Evolutionary conservation across 2,329 filamentous ascomycete genomes (phyloP).

Genomic region (Alternaria triticina): DNA sequence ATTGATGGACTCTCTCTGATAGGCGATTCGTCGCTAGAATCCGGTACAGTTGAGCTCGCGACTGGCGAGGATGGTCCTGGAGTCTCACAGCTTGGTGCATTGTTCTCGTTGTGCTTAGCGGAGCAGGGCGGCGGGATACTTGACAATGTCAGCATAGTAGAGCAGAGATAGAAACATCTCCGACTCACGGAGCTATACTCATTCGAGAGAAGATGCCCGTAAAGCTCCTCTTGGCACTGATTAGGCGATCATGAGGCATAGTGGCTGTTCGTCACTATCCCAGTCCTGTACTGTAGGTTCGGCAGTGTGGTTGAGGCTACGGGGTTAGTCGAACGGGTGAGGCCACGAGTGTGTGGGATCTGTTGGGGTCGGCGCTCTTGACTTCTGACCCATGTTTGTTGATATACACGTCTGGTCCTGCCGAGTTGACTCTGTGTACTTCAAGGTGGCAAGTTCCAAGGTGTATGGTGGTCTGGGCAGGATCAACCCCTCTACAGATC

Average conservation of each 20-base stretch:
- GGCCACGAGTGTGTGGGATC: background rate
- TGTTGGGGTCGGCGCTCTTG: slow-evolving; percentile 1
- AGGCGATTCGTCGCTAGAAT: slow-evolving; percentile 17
- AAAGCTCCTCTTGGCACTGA: slow-evolving; percentile 40
- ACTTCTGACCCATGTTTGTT: slow-evolving; percentile 13
- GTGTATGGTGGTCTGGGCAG: background rate
- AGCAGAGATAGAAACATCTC: background rate
- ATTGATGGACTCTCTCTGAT: slow-evolving; percentile 33
- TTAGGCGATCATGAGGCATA: slow-evolving; percentile 36
- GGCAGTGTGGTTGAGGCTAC: background rate
- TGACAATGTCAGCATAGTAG: slow-evolving; percentile 3
- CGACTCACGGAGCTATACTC: background rate
- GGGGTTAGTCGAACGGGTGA: background rate
- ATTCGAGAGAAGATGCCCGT: slow-evolving; percentile 33
- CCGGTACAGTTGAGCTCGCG: slow-evolving; percentile 1
- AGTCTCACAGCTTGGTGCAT: slow-evolving; percentile 18
- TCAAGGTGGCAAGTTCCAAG: background rate
- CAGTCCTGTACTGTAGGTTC: background rate
- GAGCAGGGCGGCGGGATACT: background rate
- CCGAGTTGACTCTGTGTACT: background rate
- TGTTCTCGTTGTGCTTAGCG: slow-evolving; percentile 14
- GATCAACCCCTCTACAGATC: background rate
- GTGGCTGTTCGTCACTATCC: slow-evolving; percentile 16
- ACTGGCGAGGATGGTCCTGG: slow-evolving; percentile 9
- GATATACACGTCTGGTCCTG: slow-evolving; percentile 13